These are phyloP conservation scores for Crithidia brevicula DNA, from an alignment of 208 protist species.

Conservation along the genomic window DNA sequence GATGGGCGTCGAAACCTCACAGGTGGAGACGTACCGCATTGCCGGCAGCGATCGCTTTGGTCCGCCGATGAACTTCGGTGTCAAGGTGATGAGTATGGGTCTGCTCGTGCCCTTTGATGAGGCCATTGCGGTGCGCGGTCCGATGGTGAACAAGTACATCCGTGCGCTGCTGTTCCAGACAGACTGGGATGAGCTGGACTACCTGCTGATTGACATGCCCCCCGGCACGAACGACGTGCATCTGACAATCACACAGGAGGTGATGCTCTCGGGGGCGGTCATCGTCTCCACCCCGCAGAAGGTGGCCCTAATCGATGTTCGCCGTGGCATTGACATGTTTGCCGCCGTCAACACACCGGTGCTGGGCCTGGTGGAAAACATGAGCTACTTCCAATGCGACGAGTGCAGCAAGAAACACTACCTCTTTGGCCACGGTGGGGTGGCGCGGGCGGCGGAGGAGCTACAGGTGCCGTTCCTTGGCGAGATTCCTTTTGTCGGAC, in stretches of 20 bases:
- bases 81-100: conserved; percentile 94
- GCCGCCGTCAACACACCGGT: conserved; percentile 95
- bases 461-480: conserved; percentile 91
- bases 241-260: conserved; percentile 90
- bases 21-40: conserved; percentile 88
- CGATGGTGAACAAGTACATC: conserved; percentile 93
- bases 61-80: conserved; percentile 89
- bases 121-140: conserved; percentile 91
- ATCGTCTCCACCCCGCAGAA: conserved; percentile 97
- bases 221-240: conserved; percentile 94
- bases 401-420: conserved; percentile 87
- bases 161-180: conserved; percentile 89
- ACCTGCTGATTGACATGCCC: conserved; percentile 93
- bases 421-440: conserved; percentile 94
- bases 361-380: conserved; percentile 98
- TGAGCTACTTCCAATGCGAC: conserved; percentile 97
- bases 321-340: conserved; percentile 95
- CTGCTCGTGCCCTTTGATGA: conserved; percentile 88
- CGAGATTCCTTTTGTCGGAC: conserved; percentile 91
- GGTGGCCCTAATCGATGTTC: conserved; percentile 92
- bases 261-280: conserved; percentile 93
- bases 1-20: conserved; percentile 79
- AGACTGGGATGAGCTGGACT: conserved; percentile 94
- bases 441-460: conserved; percentile 84
- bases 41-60: conserved; percentile 86